Evolutionary conservation across 2,329 filamentous ascomycete species (phyloP).

Genomic region (Exophiala dermatitidis): DNA sequence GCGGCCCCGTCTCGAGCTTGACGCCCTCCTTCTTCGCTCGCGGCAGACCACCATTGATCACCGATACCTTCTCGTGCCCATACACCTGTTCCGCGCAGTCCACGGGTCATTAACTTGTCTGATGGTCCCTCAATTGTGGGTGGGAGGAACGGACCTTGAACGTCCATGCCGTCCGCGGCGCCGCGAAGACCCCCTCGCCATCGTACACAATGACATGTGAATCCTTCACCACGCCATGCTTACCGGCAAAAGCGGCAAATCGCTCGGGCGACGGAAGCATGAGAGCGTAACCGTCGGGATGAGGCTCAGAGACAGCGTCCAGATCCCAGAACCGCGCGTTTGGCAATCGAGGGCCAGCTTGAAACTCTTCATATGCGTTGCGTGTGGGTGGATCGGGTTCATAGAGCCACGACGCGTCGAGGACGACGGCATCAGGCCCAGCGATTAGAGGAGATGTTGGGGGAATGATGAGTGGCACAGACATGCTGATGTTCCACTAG

Average conservation of each 20-base stretch:
- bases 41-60: constrained; percentile 8
- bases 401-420: constrained; percentile 10
- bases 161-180: constrained; percentile 9
- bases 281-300: constrained; percentile 6
- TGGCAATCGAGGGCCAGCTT: constrained; percentile 9
- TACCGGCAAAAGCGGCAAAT: constrained; percentile 6
- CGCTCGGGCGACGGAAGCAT: constrained; percentile 11
- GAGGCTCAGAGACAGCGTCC: constrained; percentile 10
- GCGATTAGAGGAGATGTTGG: constrained; percentile 3
- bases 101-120: background rate
- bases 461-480: constrained; percentile 6
- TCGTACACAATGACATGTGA: constrained; percentile 11
- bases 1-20: constrained; percentile 9
- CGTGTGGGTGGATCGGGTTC: constrained; percentile 9
- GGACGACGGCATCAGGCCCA: constrained; percentile 4
- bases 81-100: constrained; percentile 1
- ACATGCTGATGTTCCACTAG: background rate
- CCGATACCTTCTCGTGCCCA: constrained; percentile 9
- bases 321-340: constrained; percentile 10
- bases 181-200: constrained; percentile 6
- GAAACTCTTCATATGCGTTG: constrained; percentile 11
- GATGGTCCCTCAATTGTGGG: background rate
- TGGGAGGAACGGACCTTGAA: constrained; percentile 7
- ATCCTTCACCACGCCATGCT: constrained; percentile 3
- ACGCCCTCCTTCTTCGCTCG: constrained; percentile 7